A percentile compares a stretch with the other conserved stretches of the same genome.
phyloP scores from a whole-genome alignment of 208 protist genomes.

The Naegleria gruberi region DNA sequence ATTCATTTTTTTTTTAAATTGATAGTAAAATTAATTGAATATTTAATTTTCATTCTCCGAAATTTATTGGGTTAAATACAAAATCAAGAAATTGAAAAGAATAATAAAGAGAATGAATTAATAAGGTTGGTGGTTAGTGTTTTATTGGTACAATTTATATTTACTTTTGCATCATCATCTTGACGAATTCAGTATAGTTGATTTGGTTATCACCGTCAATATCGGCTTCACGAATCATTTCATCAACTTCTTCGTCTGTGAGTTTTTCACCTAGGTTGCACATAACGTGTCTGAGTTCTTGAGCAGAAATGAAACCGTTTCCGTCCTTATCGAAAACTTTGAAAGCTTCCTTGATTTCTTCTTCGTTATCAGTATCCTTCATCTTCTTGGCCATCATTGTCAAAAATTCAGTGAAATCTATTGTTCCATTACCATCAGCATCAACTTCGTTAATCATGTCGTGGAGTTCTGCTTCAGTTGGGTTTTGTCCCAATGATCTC shows the following conservation, averaged over 20 bases:
- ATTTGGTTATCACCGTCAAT: constrained; percentile 39
- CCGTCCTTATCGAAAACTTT: constrained; percentile 42
- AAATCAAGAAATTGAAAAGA: too few relatives aligned
- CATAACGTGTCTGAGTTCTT: constrained; percentile 56
- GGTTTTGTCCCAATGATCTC: constrained; percentile 93
- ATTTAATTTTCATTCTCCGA: too few relatives aligned
- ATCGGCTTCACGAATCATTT: constrained; percentile 39
- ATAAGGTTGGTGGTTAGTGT: too few relatives aligned
- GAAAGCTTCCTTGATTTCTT: constrained; percentile 62
- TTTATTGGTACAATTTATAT: background rate
- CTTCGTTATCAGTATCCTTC: constrained; percentile 71
- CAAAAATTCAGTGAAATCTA: constrained; percentile 77
- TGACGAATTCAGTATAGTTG: constrained; percentile 34
- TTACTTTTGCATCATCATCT: constrained; percentile 31
- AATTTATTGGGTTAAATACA: too few relatives aligned
- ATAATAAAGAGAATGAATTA: too few relatives aligned
- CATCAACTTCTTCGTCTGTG: constrained; percentile 45
- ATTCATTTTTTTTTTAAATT: too few relatives aligned
- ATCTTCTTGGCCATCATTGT: constrained; percentile 64
- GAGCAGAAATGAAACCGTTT: constrained; percentile 53
- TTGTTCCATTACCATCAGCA: constrained; percentile 77
- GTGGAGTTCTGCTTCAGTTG: constrained; percentile 83
- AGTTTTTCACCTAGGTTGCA: constrained; percentile 58
- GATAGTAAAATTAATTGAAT: too few relatives aligned
- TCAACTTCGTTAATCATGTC: constrained; percentile 91